A percentile compares a stretch with the other conserved stretches of the same genome.
phyloP scores from a whole-genome alignment of 108 stramenopile species.

The Chaetoceros muelleri region DNA sequence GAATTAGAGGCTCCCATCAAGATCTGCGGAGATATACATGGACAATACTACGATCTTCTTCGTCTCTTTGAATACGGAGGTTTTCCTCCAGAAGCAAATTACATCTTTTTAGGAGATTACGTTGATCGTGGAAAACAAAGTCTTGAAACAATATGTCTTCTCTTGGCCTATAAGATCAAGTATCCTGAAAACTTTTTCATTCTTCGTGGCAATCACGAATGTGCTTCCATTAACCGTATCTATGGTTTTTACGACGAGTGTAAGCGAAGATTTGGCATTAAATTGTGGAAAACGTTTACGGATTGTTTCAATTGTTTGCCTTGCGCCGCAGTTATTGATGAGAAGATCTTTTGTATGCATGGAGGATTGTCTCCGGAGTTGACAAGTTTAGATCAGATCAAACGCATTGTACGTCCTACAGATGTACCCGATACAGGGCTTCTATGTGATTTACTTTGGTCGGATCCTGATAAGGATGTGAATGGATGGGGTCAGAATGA shows the following conservation, averaged over 20 bases:
- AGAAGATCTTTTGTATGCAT: slow-evolving; percentile 99
- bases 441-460: slow-evolving; percentile 98
- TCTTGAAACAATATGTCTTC: slow-evolving; percentile 96
- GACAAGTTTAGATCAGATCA: slow-evolving; percentile 93
- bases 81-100: slow-evolving; percentile 95
- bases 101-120: slow-evolving; percentile 98
- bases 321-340: slow-evolving; percentile 98
- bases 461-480: slow-evolving; percentile 99
- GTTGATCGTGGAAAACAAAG: slow-evolving; percentile 97
- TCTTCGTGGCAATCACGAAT: slow-evolving; percentile 98
- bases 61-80: slow-evolving; percentile 97
- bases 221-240: slow-evolving; percentile 97
- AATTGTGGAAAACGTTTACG: slow-evolving; percentile 99
- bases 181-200: slow-evolving; percentile 99
- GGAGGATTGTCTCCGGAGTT: slow-evolving; percentile 96
- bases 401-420: slow-evolving; percentile 92
- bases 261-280: slow-evolving; percentile 94
- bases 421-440: slow-evolving; percentile 99
- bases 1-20: slow-evolving; percentile 98
- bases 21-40: slow-evolving; percentile 96
- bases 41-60: slow-evolving; percentile 95
- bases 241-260: slow-evolving; percentile 99
- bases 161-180: slow-evolving; percentile 97
- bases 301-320: slow-evolving; percentile 99
- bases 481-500: slow-evolving; percentile 99